phyloP scores from a whole-genome alignment of 331 rosid species.

The Telfairia occidentalis region DNA sequence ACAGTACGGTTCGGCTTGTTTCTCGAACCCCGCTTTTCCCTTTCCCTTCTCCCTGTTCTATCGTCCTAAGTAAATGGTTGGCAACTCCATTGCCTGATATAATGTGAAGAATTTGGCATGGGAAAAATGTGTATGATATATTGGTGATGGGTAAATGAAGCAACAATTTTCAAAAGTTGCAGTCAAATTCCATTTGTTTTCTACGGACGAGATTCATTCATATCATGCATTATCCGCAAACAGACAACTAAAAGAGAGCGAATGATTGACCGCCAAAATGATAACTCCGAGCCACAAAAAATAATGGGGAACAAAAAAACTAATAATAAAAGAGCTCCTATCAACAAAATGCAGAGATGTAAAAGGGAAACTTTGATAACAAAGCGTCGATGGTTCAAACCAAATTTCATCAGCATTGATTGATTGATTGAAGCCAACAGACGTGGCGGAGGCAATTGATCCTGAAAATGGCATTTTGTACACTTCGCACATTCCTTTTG shows the following conservation, averaged over 20 bases:
- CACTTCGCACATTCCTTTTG: neutral
- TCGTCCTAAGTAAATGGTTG: neutral
- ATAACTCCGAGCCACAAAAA: slow-evolving; percentile 7
- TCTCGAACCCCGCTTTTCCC: neutral
- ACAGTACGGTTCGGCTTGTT: neutral
- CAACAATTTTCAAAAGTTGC: neutral
- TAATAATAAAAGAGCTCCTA: neutral
- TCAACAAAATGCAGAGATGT: neutral
- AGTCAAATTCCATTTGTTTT: neutral
- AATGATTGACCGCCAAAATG: neutral
- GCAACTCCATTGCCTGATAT: neutral
- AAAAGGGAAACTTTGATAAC: neutral
- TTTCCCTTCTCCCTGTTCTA: neutral
- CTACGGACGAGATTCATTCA: neutral
- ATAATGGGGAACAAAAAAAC: neutral
- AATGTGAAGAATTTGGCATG: neutral
- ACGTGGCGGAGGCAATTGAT: neutral
- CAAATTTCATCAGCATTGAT: neutral
- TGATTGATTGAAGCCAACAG: neutral
- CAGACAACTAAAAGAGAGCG: neutral
- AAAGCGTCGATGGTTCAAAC: neutral
- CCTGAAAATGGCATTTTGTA: neutral
- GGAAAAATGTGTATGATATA: neutral
- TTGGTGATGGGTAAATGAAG: neutral
- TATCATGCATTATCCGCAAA: neutral